These are phyloP conservation scores for Pestalotiopsis fici DNA, from an alignment of 2,329 filamentous ascomycete species.

Conservation along the genomic window DNA sequence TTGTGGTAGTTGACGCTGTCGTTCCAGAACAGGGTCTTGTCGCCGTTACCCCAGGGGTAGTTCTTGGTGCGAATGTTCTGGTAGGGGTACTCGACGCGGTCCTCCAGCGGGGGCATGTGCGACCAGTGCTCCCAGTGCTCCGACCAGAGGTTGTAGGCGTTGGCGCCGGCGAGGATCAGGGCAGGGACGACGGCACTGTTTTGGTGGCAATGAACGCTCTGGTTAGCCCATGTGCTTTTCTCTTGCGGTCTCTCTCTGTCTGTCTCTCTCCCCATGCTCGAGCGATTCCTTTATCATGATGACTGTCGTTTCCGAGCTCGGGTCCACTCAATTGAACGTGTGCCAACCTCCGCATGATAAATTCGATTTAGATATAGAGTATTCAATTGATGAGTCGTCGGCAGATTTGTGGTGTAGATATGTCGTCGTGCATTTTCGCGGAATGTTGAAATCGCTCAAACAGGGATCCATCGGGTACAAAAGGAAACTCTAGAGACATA, in stretches of 20 bases:
- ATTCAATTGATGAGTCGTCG: background rate
- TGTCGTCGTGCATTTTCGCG: background rate
- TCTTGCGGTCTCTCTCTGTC: background rate
- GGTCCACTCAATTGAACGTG: background rate
- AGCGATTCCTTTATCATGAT: no score
- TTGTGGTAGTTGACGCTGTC: slow-evolving; percentile 95
- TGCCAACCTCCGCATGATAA: background rate
- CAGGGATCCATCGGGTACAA: background rate
- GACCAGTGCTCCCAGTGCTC: slow-evolving; percentile 97
- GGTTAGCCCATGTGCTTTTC: slow-evolving; percentile 8
- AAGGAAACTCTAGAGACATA: background rate
- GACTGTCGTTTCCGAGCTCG: background rate
- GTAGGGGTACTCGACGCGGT: slow-evolving; percentile 91
- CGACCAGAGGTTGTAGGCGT: slow-evolving; percentile 89
- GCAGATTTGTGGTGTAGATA: background rate
- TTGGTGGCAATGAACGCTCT: background rate
- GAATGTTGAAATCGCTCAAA: slow-evolving; percentile 10
- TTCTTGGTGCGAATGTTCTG: slow-evolving; percentile 98
- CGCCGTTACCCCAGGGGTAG: slow-evolving; percentile 91
- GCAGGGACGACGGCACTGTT: slow-evolving; percentile 73
- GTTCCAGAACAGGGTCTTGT: slow-evolving; percentile 95
- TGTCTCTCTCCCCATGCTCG: background rate
- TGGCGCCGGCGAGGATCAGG: slow-evolving; percentile 71
- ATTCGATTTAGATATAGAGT: background rate
- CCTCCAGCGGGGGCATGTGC: slow-evolving; percentile 84